Base-by-base conservation (phyloP, 2,329 filamentous ascomycete species). In the Botryotinia narcissicola region DNA sequence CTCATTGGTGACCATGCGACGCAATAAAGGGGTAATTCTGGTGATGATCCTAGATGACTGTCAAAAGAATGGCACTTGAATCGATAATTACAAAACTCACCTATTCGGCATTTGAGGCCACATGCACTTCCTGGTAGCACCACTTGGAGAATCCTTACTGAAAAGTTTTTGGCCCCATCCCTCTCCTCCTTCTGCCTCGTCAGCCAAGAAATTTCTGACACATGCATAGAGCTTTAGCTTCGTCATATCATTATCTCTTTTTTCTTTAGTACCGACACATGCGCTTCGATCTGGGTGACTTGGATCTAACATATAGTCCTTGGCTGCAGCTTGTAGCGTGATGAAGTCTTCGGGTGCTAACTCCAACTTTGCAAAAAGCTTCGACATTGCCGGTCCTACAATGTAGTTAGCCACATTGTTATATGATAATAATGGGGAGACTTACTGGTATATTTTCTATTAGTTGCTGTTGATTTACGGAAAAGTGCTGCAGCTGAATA, bases 1-100 rank as follows among this genome's bases (percentile, higher is more conserved):
- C 72, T 81, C 80, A 67, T 81, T 81, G n/a, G 79, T 81, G 14
- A 81, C 79, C 77, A 80, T 78, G 14, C 80, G 79, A 22, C 80
- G 78, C 62, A 81, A 70, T 14, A 81, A 72, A 48, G 79, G 80
- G 37, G 76, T 80, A 32, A 81, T 74, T 10, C 76, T 69, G 12
- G 75, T 69, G 5, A 79, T 78, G 25, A 81, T 75, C 72, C 79
- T 81, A 61, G 35, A 40, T 25, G 20, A 44, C 60, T 61, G 54
- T 78, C 73, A 79, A 73, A 70, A 72, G 59, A 37, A 59, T 51
- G 64, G 70, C 29, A 37, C 18, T 40, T 64, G 10, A 62, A 61
- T 51, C 18, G 40, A 18, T 69, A 54, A 22, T 29, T n/a, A 57
- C 16, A 48, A 59, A 32, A 75, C 78, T 75, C 76, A 81, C 80